Percentiles rank a stretch among this genome's conserved stretches.
These are phyloP conservation scores for Raddia guianensis DNA, from an alignment of 176 grass and related monocot species.

Conservation along the genomic window DNA sequence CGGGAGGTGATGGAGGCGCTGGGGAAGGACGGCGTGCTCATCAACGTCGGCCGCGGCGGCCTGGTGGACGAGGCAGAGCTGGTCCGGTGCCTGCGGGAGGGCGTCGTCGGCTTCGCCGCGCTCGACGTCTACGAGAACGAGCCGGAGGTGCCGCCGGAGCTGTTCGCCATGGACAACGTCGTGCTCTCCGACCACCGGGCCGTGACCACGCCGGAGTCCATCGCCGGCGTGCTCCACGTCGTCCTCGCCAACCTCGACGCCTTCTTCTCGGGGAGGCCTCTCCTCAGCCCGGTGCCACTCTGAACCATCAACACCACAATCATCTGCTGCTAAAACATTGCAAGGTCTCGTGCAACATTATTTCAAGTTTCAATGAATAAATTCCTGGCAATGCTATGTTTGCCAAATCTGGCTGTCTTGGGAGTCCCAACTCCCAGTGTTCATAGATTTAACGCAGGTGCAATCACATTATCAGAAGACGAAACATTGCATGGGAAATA, in stretches of 20 bases:
- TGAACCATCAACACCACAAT: not conserved
- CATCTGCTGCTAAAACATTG: no score
- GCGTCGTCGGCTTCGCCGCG: conserved; percentile 56
- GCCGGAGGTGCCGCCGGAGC: conserved; percentile 54
- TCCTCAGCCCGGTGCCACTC: conserved; percentile 49
- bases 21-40: conserved; percentile 50
- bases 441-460: no score
- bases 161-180: conserved; percentile 63
- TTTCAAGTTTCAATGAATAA: no score
- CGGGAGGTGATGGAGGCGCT: conserved; percentile 63
- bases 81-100: conserved; percentile 54
- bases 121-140: conserved; percentile 65
- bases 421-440: no score
- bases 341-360: no score
- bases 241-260: conserved; percentile 56
- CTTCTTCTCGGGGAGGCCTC: conserved; percentile 50
- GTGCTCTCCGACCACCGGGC: conserved; percentile 64
- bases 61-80: conserved; percentile 73
- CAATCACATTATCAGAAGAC: no score
- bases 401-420: no score
- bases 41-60: conserved; percentile 65
- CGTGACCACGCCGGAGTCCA: conserved; percentile 52
- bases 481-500: no score
- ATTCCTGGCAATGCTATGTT: no score
- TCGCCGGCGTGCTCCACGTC: not conserved